These are phyloP conservation scores for Epichloe gansuensis DNA, from an alignment of 2,329 filamentous ascomycete genomes.

Conservation along the genomic window DNA sequence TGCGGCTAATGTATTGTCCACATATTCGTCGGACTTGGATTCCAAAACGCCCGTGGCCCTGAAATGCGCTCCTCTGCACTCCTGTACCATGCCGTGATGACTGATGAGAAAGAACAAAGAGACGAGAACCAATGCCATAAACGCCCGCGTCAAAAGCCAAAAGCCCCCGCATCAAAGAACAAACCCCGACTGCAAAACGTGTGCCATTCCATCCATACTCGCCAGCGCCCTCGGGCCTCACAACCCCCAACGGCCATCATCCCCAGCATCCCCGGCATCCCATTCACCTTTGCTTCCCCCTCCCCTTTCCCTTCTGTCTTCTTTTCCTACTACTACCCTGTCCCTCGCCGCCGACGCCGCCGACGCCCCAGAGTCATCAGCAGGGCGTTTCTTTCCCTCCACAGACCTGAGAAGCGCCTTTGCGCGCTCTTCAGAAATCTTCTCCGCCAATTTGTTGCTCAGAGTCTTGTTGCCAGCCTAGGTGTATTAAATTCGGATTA, in stretches of 20 bases:
- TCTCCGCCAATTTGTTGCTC: constrained; percentile 38
- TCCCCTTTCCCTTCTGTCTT: constrained; percentile 18
- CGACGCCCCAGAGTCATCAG: constrained; percentile 17
- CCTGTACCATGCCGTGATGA: too few relatives aligned
- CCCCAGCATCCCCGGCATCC: background rate
- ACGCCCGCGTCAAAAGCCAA: too few relatives aligned
- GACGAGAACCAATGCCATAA: too few relatives aligned
- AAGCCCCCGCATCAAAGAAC: too few relatives aligned
- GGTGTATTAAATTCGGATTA: background rate
- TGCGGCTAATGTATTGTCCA: too few relatives aligned
- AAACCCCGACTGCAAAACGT: too few relatives aligned
- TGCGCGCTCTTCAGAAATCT: constrained; percentile 43
- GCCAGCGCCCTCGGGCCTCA: too few relatives aligned
- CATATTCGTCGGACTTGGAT: too few relatives aligned
- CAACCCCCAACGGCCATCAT: background rate
- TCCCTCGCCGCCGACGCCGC: constrained; percentile 9
- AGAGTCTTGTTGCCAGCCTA: constrained; percentile 39
- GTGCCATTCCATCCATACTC: too few relatives aligned
- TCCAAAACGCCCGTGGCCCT: too few relatives aligned
- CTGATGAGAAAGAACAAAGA: too few relatives aligned
- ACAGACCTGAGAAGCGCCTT: constrained; percentile 36
- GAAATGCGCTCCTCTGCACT: too few relatives aligned
- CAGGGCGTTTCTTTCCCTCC: constrained; percentile 32
- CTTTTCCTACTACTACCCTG: constrained; percentile 18
- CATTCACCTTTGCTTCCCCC: constrained; percentile 9